These are phyloP conservation scores for Westerdykella sp. DNA, from an alignment of 2,329 filamentous ascomycete genomes.

Conservation along the genomic window DNA sequence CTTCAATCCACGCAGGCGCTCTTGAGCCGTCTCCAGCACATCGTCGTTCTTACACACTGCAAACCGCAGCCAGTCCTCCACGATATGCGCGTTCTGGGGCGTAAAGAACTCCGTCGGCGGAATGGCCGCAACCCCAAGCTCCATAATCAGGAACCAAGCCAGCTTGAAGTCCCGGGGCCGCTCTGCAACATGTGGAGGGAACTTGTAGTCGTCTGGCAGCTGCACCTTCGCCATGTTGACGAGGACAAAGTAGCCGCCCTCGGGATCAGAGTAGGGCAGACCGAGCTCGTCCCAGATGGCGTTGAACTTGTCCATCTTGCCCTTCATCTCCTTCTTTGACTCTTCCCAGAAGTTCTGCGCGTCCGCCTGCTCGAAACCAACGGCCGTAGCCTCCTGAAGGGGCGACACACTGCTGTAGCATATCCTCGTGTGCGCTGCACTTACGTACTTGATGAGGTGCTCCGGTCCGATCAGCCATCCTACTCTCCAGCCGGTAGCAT, in stretches of 20 bases:
- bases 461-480: slow-evolving; percentile 89
- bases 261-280: slow-evolving; percentile 72
- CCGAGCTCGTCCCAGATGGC: slow-evolving; percentile 48
- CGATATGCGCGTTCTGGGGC: slow-evolving; percentile 71
- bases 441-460: slow-evolving; percentile 83
- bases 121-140: slow-evolving; percentile 91
- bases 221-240: slow-evolving; percentile 88
- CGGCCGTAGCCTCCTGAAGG: slow-evolving; percentile 86
- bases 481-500: slow-evolving; percentile 94
- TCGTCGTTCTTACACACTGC: slow-evolving; percentile 94
- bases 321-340: slow-evolving; percentile 79
- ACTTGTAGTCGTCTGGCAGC: slow-evolving; percentile 75
- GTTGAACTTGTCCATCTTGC: slow-evolving; percentile 82
- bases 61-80: slow-evolving; percentile 89
- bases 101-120: slow-evolving; percentile 98
- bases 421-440: slow-evolving; percentile 89
- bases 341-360: slow-evolving; percentile 79
- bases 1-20: slow-evolving; percentile 45
- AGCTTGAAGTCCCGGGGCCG: slow-evolving; percentile 91
- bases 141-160: slow-evolving; percentile 93
- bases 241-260: slow-evolving; percentile 95
- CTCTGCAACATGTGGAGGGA: slow-evolving; percentile 79
- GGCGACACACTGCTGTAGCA: slow-evolving; percentile 93
- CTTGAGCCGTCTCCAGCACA: slow-evolving; percentile 52
- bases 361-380: slow-evolving; percentile 90